phyloP scores from a whole-genome alignment of 2,329 filamentous ascomycete genomes.

The Penicillium nordicum region DNA sequence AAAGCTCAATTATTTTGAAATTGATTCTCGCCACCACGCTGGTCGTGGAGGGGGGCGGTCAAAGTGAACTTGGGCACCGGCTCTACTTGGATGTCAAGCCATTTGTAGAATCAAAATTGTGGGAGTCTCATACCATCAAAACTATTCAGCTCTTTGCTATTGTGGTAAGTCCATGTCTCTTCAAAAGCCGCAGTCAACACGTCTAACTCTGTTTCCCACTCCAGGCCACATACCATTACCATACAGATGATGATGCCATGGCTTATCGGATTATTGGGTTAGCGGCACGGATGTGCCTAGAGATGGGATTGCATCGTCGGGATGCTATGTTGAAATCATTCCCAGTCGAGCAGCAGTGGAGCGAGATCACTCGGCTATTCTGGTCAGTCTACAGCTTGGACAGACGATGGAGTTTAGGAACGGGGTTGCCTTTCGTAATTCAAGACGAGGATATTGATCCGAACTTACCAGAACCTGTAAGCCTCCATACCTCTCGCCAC shows the following conservation, averaged over 20 bases:
- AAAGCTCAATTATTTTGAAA: slow-evolving; percentile 70
- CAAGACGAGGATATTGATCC: slow-evolving; percentile 84
- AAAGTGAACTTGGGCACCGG: slow-evolving; percentile 68
- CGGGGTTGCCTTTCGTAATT: slow-evolving; percentile 78
- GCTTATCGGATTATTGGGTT: slow-evolving; percentile 86
- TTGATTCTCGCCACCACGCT: slow-evolving; percentile 76
- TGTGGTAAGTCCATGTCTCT: slow-evolving; percentile 27
- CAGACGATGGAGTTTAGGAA: slow-evolving; percentile 84
- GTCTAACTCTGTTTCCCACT: background rate
- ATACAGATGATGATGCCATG: slow-evolving; percentile 78
- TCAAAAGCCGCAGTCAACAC: background rate
- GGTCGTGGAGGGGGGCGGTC: slow-evolving; percentile 72
- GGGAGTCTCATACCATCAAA: slow-evolving; percentile 56
- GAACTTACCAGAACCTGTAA: slow-evolving; percentile 72
- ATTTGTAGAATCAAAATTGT: slow-evolving; percentile 62
- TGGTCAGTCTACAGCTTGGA: slow-evolving; percentile 87
- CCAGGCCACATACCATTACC: slow-evolving; percentile 74
- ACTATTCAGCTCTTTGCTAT: slow-evolving; percentile 58
- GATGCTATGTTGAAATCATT: slow-evolving; percentile 69
- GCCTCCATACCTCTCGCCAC: slow-evolving; percentile 7
- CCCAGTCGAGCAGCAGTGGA: slow-evolving; percentile 64
- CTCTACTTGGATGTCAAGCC: slow-evolving; percentile 75
- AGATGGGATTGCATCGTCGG: slow-evolving; percentile 77
- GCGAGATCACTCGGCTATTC: slow-evolving; percentile 68
- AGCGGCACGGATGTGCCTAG: slow-evolving; percentile 72